Base-by-base conservation (phyloP, 768 basidiomycete genomes). In the Kwoniella sp. region DNA sequence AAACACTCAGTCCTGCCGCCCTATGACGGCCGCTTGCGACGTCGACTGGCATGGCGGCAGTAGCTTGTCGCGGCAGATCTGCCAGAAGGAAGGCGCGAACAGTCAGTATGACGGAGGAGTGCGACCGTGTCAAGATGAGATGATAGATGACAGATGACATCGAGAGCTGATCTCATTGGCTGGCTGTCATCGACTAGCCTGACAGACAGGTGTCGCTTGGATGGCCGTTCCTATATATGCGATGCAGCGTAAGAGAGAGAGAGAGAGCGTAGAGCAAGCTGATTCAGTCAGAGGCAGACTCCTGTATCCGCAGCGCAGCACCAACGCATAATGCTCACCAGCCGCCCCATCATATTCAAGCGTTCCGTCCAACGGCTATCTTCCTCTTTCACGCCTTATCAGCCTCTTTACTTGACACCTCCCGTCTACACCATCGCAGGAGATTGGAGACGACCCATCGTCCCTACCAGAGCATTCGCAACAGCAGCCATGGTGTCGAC, bases 401-500 rank as follows among this genome's bases (percentile, higher is more conserved):
- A 8, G 8, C 47, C 47, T 25, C 20, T 23, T 26, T 23, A 25
- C 41, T 11, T 45, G 20, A 3, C 41, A 9, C 41, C 41, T 45
- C 17, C 41, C 20, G 8, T 45, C 41, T 45, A 45, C 41, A n/a
- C n/a, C n/a, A 45, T 45, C 41, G 41, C 41, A 45, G 20, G 11
- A 45, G 41, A 45, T 20, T 45, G 41, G 41, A 45, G 20, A 11
- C 41, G 41, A 45, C 41, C 50, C 50, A 4, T 51, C 23, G 22
- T 25, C 23, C 50, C 26, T 20, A 59, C 15, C 58, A 17, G 37
- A 38, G 7, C 15, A n/a, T 31, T 28, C 28, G 37, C 30, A 26
- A 17, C 47, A 9, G 52, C 52, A 31, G 26, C 25, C 28, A 62
- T 55, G n/a, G n/a, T n/a, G 50, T 66, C 60, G n/a, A 61, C 63